Conservation (phyloP, 192 early-diverging fungal species). For the Coemansia sp. region DNA sequence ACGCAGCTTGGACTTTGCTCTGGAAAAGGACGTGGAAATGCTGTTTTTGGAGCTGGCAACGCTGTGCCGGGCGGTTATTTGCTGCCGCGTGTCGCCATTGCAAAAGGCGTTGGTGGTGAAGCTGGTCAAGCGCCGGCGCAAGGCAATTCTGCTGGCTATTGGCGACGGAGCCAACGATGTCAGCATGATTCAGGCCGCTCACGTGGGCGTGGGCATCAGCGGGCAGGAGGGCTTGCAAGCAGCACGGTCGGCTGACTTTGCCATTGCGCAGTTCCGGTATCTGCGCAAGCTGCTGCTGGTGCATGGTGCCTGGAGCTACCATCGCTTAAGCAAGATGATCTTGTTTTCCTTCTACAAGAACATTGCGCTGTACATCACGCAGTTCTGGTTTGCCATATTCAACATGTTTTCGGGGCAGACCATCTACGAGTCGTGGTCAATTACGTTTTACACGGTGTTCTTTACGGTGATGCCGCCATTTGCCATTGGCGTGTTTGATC, state of each 20-base stretch:
- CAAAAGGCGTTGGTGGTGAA: conserved; percentile 99
- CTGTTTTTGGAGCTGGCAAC: conserved; percentile 87
- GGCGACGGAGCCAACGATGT: conserved; percentile 99
- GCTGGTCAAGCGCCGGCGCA: conserved; percentile 89
- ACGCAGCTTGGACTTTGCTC: conserved; percentile 84
- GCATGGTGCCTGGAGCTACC: conserved; percentile 97
- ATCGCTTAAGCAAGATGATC: conserved; percentile 90
- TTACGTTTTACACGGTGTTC: conserved; percentile 90
- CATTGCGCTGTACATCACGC: conserved; percentile 95
- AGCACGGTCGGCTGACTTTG: conserved; percentile 94
- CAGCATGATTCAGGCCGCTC: conserved; percentile 98
- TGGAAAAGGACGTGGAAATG: conserved; percentile 79
- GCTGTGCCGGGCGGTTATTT: conserved; percentile 92
- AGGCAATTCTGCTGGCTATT: conserved; percentile 90
- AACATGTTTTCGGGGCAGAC: conserved; percentile 97
- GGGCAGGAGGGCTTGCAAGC: conserved; percentile 97
- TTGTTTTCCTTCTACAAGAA: conserved; percentile 99
- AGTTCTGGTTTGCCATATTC: conserved; percentile 94
- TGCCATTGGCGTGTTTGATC: conserved; percentile 97
- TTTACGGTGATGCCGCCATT: conserved; percentile 94
- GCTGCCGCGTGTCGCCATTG: conserved; percentile 96
- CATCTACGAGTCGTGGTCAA: conserved; percentile 97
- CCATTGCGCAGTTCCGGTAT: conserved; percentile 97
- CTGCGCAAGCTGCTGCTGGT: conserved; percentile 93
- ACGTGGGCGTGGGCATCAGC: conserved; percentile 95